Conservation (phyloP, 257 asterid genomes). For the Leptodermis oblonga region DNA sequence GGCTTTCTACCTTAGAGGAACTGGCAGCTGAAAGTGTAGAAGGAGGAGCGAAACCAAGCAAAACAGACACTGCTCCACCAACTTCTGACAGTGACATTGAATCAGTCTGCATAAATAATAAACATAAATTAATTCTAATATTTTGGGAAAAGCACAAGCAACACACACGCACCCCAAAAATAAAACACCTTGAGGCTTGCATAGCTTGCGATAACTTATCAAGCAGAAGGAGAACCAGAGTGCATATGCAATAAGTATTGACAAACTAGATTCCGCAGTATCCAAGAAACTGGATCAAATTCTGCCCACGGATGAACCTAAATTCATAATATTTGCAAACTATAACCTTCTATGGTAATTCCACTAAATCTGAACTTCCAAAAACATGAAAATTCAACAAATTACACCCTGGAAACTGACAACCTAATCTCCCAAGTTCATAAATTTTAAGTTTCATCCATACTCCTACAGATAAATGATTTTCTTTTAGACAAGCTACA, state of each 20-base stretch:
- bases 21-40: slow-evolving; percentile 59
- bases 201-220: background rate
- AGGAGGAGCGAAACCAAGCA: slow-evolving; percentile 85
- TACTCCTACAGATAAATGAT: background rate
- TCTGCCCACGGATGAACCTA: no score
- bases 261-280: no score
- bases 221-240: background rate
- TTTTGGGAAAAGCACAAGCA: no score
- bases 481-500: background rate
- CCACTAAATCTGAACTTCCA: no score
- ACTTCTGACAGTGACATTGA: slow-evolving; percentile 61
- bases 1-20: slow-evolving; percentile 64
- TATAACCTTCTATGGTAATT: no score
- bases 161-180: background rate
- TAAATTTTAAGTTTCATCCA: background rate
- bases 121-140: background rate
- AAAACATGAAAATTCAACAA: background rate
- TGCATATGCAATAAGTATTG: no score
- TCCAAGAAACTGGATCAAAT: no score
- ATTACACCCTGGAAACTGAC: background rate
- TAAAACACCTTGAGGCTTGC: background rate
- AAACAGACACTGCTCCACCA: slow-evolving; percentile 76
- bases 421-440: background rate
- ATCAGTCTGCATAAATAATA: slow-evolving; percentile 46
- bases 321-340: no score